phyloP scores from a whole-genome alignment of 1,284 basidiomycete species.

The Marasmius oreades region DNA sequence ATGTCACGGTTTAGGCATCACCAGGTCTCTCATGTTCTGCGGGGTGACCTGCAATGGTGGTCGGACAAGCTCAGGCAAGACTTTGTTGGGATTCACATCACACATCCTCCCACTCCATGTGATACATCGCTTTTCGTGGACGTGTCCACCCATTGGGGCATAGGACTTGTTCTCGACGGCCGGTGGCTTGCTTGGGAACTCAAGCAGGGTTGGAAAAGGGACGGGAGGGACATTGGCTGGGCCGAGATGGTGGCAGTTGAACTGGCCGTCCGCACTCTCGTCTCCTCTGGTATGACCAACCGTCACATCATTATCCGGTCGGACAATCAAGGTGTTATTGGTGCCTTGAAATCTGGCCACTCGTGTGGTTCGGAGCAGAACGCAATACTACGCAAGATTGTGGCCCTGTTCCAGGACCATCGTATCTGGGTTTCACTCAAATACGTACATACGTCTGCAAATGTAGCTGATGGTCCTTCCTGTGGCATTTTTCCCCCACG shows the following conservation, averaged over 20 bases:
- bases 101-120: background rate
- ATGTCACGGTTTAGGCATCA: constrained; percentile 1
- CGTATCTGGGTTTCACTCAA: constrained; percentile 20
- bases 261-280: constrained; percentile 15
- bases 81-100: constrained; percentile 11
- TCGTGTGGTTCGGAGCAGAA: constrained; percentile 27
- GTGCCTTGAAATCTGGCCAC: constrained; percentile 20
- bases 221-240: constrained; percentile 30
- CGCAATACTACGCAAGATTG: constrained; percentile 20
- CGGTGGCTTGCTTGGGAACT: constrained; percentile 25
- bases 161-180: constrained; percentile 20
- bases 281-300: constrained; percentile 10
- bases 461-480: constrained; percentile 29
- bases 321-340: constrained; percentile 31
- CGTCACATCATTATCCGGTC: constrained; percentile 23
- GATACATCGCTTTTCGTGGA: constrained; percentile 23
- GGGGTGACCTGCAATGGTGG: constrained; percentile 15
- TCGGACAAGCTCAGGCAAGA: background rate
- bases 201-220: constrained; percentile 18
- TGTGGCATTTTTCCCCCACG: constrained; percentile 14
- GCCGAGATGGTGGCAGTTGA: constrained; percentile 31
- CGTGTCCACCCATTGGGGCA: constrained; percentile 23
- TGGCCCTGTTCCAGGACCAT: constrained; percentile 18
- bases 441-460: constrained; percentile 25
- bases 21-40: constrained; percentile 13